Conservation (phyloP, 768 basidiomycete species). For the Lyophyllum atratum region DNA sequence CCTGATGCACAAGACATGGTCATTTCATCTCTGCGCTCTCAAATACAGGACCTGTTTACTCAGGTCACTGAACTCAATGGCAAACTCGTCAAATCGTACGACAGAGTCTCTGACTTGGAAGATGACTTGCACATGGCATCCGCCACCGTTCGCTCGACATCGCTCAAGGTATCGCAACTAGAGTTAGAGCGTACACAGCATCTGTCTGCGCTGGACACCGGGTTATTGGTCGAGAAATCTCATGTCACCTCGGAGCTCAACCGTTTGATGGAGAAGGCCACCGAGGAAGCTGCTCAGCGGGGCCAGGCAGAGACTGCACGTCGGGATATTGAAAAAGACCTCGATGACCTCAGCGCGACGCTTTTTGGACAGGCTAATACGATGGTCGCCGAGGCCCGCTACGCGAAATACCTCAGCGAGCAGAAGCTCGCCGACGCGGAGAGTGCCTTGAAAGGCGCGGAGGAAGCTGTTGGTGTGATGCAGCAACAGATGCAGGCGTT, state of each 20-base stretch:
- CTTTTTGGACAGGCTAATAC: slow-evolving; percentile 93
- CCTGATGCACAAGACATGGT: slow-evolving; percentile 81
- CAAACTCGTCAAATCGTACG: slow-evolving; percentile 92
- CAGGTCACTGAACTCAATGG: slow-evolving; percentile 90
- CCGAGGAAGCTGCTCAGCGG: slow-evolving; percentile 89
- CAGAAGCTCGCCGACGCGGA: slow-evolving; percentile 79
- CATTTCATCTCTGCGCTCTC: slow-evolving; percentile 75
- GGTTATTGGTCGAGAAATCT: slow-evolving; percentile 86
- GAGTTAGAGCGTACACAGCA: slow-evolving; percentile 87
- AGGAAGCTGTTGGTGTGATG: slow-evolving; percentile 83
- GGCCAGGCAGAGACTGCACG: slow-evolving; percentile 89
- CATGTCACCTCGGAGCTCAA: slow-evolving; percentile 92
- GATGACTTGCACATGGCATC: slow-evolving; percentile 78
- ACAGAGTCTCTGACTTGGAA: slow-evolving; percentile 90
- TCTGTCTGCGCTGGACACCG: slow-evolving; percentile 87
- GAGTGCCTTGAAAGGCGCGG: slow-evolving; percentile 75
- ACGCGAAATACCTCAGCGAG: slow-evolving; percentile 63
- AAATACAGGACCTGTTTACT: slow-evolving; percentile 84
- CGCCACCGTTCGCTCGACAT: slow-evolving; percentile 56
- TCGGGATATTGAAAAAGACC: slow-evolving; percentile 84
- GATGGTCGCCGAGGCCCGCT: slow-evolving; percentile 96
- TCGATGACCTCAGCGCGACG: slow-evolving; percentile 90
- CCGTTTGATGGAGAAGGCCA: slow-evolving; percentile 91
- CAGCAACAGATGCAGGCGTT: slow-evolving; percentile 83
- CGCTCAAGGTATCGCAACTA: slow-evolving; percentile 72